phyloP scores from a whole-genome alignment of 129 eudicot species.

The Saussurea involucrata region DNA sequence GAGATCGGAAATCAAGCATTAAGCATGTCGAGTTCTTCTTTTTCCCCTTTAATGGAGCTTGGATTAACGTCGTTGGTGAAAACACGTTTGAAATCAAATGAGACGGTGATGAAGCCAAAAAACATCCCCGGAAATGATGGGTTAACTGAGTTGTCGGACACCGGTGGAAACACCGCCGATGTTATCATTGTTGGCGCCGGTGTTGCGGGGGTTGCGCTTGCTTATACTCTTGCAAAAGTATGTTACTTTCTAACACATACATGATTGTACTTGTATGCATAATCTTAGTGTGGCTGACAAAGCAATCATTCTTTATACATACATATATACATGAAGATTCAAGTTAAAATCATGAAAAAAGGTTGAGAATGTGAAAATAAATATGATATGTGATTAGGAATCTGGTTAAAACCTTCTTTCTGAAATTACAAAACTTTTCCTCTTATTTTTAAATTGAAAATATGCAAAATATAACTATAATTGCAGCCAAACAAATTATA shows the following conservation, averaged over 20 bases:
- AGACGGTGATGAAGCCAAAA: background rate
- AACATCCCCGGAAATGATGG: background rate
- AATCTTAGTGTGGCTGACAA: no score
- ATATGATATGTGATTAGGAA: no score
- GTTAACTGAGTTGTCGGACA: background rate
- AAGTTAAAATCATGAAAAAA: no score
- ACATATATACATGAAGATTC: no score
- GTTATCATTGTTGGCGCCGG: slow-evolving; percentile 49
- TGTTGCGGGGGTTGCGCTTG: slow-evolving; percentile 44
- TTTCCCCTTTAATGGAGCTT: background rate
- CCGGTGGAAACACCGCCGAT: slow-evolving; percentile 30
- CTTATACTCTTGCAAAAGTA: slow-evolving; percentile 44
- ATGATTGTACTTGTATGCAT: background rate
- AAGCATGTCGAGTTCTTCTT: background rate
- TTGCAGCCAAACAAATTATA: no score
- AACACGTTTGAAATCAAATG: background rate
- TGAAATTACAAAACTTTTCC: no score
- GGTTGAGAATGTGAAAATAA: no score
- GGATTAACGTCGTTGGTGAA: slow-evolving; percentile 8
- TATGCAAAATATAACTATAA: no score
- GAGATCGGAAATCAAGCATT: background rate
- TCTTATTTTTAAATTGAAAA: no score
- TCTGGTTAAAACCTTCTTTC: no score
- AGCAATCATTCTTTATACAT: no score
- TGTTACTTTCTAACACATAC: background rate